Evolutionary conservation across 352 stramenopile species (phyloP), one percentile per base, ranked within the genome.

Genomic region (Globisporangium spinosum): DNA sequence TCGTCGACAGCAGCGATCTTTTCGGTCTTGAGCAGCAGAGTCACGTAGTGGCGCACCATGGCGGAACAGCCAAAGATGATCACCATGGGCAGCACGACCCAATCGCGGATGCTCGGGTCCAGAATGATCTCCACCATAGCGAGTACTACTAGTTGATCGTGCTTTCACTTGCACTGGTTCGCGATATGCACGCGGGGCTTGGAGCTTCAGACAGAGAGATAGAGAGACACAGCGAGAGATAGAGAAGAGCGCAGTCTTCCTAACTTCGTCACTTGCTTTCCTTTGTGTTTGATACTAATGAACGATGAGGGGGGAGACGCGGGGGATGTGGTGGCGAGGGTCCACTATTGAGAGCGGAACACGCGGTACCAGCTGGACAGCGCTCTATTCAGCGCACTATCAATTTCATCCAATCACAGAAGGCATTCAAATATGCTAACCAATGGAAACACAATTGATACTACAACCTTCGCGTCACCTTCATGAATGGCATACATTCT

Each of bases 81-180:
- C 73, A 99, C 89, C 71, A 99, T 97, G 57, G 97, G 97, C 61
- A 99, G 85, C 65, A 99, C 94, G 45, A 99, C 97, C 94, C 94
- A 98, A 74, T 98, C 89, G 68, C 92, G 88, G 72, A 98, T 98
- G 70, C 86, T 93, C 77, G 92, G 89, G 79, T 98, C 93, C 68
- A 98, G 78, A 73, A 97, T 92, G 70, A 98, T 94, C 81, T 93
- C 85, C 75, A 91, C 85, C 85, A 93, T 93, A 20, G 5, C 34
- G 10, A 6, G 3, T 17, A 35, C 12, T 45, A 27, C 8, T 51
- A 4, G 43, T 32, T 32, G 29, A 7, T 32, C 29, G 6, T 45
- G 45, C 27, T n/a, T n/a, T 43, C 7, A 20, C 9, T 32, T n/a
- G 32, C 5, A 20, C 20, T 12, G 57, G 40, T 35, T 23, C 54